phyloP scores from a whole-genome alignment of 371 early-diverging fungal species.

The Saksenaea vasiformis region DNA sequence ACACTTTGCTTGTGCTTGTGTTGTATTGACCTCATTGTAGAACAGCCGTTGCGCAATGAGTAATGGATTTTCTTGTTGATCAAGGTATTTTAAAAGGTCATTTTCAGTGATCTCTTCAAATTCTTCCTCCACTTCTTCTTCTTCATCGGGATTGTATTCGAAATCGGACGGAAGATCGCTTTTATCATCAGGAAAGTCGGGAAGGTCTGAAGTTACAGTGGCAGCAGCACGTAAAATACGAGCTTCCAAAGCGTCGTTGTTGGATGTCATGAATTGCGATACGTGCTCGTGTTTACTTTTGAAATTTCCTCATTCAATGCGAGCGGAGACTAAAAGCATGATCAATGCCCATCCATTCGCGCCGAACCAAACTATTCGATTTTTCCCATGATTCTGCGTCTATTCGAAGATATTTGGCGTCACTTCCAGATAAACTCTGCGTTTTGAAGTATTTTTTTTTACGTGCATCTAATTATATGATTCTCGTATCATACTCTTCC shows the following conservation, averaged over 20 bases:
- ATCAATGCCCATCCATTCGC: no score
- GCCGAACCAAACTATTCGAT: no score
- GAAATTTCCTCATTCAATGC: not conserved
- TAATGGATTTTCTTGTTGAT: constrained; percentile 49
- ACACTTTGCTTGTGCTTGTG: constrained; percentile 27
- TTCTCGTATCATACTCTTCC: no score
- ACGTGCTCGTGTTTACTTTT: not conserved
- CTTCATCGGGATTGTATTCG: constrained; percentile 53
- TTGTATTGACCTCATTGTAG: constrained; percentile 47
- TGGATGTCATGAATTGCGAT: not conserved
- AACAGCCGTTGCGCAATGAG: constrained; percentile 53
- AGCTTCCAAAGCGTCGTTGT: constrained; percentile 25
- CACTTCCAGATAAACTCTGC: no score
- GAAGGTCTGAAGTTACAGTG: constrained; percentile 28
- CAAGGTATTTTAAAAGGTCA: constrained; percentile 53
- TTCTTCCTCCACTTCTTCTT: constrained; percentile 47
- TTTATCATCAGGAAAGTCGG: constrained; percentile 61
- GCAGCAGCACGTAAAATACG: constrained; percentile 36
- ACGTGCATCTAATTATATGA: no score
- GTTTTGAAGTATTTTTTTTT: no score
- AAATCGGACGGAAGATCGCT: constrained; percentile 64
- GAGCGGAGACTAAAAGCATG: not conserved
- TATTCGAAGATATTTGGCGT: no score
- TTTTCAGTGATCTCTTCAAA: constrained; percentile 59
- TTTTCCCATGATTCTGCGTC: no score